Conservation (phyloP, 1,284 basidiomycete genomes). For the Sphagnurus paluster region DNA sequence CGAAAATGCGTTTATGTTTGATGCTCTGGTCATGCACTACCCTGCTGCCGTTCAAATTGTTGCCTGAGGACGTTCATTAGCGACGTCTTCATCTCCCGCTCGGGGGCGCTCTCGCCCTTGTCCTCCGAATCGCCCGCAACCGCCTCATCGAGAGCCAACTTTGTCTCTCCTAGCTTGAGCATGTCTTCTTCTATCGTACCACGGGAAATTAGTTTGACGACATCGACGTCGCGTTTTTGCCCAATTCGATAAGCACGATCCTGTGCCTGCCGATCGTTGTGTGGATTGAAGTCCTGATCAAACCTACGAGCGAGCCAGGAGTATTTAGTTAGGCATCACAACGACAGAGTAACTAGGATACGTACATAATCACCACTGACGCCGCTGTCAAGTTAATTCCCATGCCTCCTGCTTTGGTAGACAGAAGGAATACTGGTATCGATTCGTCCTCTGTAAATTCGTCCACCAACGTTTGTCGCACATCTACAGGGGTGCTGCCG, state of each 20-base stretch:
- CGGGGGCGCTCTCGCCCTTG: conserved; percentile 62
- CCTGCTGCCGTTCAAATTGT: conserved; percentile 48
- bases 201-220: conserved; percentile 91
- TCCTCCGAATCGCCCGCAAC: conserved; percentile 79
- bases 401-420: conserved; percentile 94
- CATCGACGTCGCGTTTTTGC: conserved; percentile 87
- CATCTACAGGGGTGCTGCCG: conserved; percentile 92
- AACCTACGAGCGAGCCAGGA: conserved; percentile 68
- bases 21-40: conserved; percentile 13
- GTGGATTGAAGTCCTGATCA: conserved; percentile 97
- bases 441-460: conserved; percentile 92
- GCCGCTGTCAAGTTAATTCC: conserved; percentile 92
- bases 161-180: conserved; percentile 85
- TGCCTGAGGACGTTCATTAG: conserved; percentile 79
- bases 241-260: conserved; percentile 99
- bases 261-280: conserved; percentile 93
- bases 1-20: conserved; percentile 8
- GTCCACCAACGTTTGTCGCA: conserved; percentile 92
- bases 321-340: not conserved
- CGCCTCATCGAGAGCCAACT: conserved; percentile 88
- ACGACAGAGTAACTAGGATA: conserved; percentile 10
- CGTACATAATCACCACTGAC: conserved; percentile 87
- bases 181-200: conserved; percentile 98
- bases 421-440: conserved; percentile 93
- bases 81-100: conserved; percentile 79